Evolutionary conservation across 148 eudicot species (phyloP), one percentile per base, ranked within the genome.

Genomic region (Oxyria digyna): DNA sequence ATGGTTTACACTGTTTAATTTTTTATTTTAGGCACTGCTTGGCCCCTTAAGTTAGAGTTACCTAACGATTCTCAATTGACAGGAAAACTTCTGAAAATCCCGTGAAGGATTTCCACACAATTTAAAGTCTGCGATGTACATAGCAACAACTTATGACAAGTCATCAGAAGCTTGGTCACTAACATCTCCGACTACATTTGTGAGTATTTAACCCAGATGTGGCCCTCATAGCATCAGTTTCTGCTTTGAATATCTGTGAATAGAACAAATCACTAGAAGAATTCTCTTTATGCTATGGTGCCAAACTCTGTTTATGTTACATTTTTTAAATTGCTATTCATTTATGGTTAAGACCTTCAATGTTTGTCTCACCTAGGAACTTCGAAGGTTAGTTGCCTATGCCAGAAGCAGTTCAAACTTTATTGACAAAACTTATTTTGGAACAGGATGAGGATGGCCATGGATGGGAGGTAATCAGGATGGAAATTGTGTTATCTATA

Each of bases 141-240:
- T 94, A 80, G 99, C 93, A 21, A 81, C 99, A 69, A 42, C 78
- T 57, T 94, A 90, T 74, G 99, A 94, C 78, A 94, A 74, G 80
- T 80, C 74, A 64, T 94, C 99, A 72, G 96, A 90, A 80, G 89
- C 97, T 64, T 94, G 99, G 99, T 85, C 97, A 48, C 43, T 74
- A 69, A 80, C 80, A 38, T 85, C 90, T 40, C 99, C 97, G 14
- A 85, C 77, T 21, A 64, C 84, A 38, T 12, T 77, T 55, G 99
- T 94, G 67, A 88, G 99, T 84, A 24, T 62, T 59, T 0, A n/a
- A 40, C 42, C 72, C 9, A 21, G 23, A 12, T 69, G 20, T 41
- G 29, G 21, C 14, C 59, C 18, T 46, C 9, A 24, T 14, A 24
- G 8, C 45, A 38, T 46, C 26, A 21, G 65, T 50, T 54, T 52